Evolutionary conservation across 2,329 filamentous ascomycete genomes (phyloP), one percentile per base, ranked within the genome.

Genomic region (Claviceps africana): DNA sequence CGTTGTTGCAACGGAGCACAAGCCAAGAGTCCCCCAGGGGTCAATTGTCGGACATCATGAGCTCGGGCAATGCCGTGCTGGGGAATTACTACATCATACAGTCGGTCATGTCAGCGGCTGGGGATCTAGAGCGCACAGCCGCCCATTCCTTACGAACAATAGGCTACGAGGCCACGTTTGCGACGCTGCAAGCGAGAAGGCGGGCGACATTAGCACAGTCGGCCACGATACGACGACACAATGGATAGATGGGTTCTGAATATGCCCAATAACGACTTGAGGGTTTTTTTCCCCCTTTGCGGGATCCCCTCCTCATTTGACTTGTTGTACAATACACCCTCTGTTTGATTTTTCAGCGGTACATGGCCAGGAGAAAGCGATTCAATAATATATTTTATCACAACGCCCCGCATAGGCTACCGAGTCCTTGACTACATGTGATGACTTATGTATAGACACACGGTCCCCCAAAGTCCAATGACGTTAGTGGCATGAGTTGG

Each of bases 11-110:
- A 51, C 59, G 62, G 48, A 64, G 53, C 9, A 53, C 58, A 11
- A 53, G 48, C 22, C 61, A 67, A 31, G 62, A 62, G 40, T 57
- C 65, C 1, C 62, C 65, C 3, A 66, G 65, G 33, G 67, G 67
- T 2, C 67, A 71, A 50, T 58, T 76, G 33, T 62, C 67, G 40
- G 75, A 80, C 54, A 65, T 75, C 2, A 64, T 81, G 61, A 69
- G 66, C 51, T 80, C 78, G 10, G 78, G 78, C 9, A 78, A 77
- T 59, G 78, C 71, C 17, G 61, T 79, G 5, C 61, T 81, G 37
- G 71, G 71, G 52, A 74, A 77, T 52, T 78, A 79, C 53, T 72
- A 79, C 56, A 65, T 81, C 28, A 57, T 76, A 6, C 69, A 75
- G 49, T 72, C 76, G 2, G 64, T 80, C 9, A 67, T 68, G 39